These are phyloP conservation scores for Urochloa ruziziensis DNA, from an alignment of 176 grass and related monocot species.

Conservation along the genomic window DNA sequence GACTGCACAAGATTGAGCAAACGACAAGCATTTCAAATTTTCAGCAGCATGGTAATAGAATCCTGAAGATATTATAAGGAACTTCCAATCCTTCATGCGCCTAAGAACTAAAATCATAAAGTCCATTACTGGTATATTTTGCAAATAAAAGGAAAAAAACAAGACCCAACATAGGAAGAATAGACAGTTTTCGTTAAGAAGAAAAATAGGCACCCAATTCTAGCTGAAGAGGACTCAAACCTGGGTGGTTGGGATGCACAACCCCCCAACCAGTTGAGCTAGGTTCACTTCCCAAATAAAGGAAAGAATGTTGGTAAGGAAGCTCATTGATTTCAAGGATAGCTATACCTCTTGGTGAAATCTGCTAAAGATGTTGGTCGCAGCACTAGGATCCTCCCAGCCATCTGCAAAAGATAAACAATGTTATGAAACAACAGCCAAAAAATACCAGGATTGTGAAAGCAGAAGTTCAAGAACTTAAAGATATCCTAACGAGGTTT, in stretches of 20 bases:
- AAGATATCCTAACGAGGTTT: neutral
- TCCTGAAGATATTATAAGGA: neutral
- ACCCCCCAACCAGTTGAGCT: neutral
- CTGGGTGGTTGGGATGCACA: neutral
- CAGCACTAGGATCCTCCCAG: slow-evolving; percentile 83
- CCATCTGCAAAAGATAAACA: slow-evolving; percentile 62
- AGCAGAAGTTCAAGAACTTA: neutral
- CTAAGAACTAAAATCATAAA: slow-evolving; percentile 6
- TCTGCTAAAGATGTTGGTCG: slow-evolving; percentile 73
- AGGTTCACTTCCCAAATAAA: neutral
- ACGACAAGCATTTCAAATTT: slow-evolving; percentile 1
- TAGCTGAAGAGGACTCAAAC: neutral
- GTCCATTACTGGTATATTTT: neutral
- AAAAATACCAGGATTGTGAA: neutral
- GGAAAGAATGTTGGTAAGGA: neutral
- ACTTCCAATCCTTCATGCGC: neutral
- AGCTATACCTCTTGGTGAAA: slow-evolving; percentile 75
- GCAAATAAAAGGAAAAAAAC: neutral
- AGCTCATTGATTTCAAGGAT: slow-evolving; percentile 18
- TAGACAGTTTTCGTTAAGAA: neutral
- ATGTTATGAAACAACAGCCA: slow-evolving; percentile 16
- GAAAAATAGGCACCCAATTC: neutral
- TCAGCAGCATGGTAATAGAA: neutral
- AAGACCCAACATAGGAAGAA: neutral
- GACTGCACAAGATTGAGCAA: neutral